Evolutionary conservation across 2,329 filamentous ascomycete genomes (phyloP).

Genomic region (Aaosphaeria arxii): DNA sequence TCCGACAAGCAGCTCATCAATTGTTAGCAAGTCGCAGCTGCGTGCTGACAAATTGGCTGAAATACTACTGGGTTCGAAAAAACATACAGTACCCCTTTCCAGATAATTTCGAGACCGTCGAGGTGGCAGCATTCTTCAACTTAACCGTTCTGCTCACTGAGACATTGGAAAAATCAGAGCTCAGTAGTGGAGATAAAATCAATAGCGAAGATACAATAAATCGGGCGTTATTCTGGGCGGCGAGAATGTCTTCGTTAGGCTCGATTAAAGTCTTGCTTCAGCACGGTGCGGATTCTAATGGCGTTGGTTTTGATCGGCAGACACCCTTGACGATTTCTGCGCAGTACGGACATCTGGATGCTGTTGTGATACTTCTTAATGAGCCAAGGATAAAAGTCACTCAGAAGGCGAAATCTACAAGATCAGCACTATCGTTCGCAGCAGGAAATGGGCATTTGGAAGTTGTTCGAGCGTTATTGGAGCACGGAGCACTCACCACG

Average conservation of each 20-base stretch:
- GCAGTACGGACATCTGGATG: slow-evolving; percentile 23
- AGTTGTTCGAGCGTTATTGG: slow-evolving; percentile 24
- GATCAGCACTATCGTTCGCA: slow-evolving; percentile 35
- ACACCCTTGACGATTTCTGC: slow-evolving; percentile 29
- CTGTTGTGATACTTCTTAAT: slow-evolving; percentile 20
- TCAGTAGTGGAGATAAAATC: neutral
- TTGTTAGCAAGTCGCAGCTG: slow-evolving; percentile 10
- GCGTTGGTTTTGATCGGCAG: slow-evolving; percentile 12
- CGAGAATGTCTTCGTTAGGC: slow-evolving; percentile 16
- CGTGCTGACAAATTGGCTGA: slow-evolving; percentile 31
- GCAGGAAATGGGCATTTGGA: slow-evolving; percentile 28
- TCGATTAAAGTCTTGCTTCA: slow-evolving; percentile 15
- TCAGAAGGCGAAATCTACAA: slow-evolving; percentile 13
- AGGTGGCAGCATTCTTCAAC: slow-evolving; percentile 34
- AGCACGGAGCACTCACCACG: slow-evolving; percentile 8
- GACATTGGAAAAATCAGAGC: slow-evolving; percentile 5
- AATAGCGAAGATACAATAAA: slow-evolving; percentile 9
- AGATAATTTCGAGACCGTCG: slow-evolving; percentile 16
- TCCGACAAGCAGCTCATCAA: slow-evolving; percentile 7
- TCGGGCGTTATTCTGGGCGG: slow-evolving; percentile 31
- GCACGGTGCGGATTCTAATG: slow-evolving; percentile 12
- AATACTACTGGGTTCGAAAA: slow-evolving; percentile 24
- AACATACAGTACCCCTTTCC: slow-evolving; percentile 17
- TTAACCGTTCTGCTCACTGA: slow-evolving; percentile 16
- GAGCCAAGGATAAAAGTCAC: slow-evolving; percentile 21